Conservation (phyloP, 257 asterid species). For the Gentiana macrophylla region DNA sequence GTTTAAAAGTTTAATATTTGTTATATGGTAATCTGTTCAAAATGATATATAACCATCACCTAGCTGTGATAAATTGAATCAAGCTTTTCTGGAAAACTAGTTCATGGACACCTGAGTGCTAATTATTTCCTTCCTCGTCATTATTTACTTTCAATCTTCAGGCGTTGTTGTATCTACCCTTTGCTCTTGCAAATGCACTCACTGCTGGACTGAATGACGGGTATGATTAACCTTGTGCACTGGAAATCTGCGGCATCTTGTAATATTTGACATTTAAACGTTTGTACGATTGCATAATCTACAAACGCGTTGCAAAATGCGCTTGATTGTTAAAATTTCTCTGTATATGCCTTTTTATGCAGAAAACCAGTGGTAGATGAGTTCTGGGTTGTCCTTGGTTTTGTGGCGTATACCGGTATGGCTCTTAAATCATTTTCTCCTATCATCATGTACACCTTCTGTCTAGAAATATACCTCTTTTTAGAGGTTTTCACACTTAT, state of each 20-base stretch:
- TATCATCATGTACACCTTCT: no score
- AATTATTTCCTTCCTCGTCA: neutral
- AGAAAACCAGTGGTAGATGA: constrained; percentile 86
- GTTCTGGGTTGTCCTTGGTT: constrained; percentile 77
- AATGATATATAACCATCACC: no score
- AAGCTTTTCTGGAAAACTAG: neutral
- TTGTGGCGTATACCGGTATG: constrained; percentile 48
- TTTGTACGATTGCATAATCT: constrained; percentile 3
- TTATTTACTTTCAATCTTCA: constrained; percentile 6
- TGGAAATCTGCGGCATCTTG: no score
- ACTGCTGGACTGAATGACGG: constrained; percentile 84
- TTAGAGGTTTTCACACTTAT: no score
- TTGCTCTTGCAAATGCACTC: constrained; percentile 89
- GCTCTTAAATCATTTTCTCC: no score
- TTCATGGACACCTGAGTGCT: neutral
- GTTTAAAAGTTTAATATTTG: no score
- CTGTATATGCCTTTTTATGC: constrained; percentile 14
- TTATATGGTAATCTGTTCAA: no score
- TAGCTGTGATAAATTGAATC: neutral
- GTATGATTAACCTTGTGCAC: constrained; percentile 24
- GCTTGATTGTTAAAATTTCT: neutral
- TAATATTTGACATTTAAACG: neutral
- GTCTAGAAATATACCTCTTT: no score
- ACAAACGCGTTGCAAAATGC: neutral
- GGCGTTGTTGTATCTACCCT: constrained; percentile 82